A percentile compares a stretch with the other conserved stretches of the same genome.
Evolutionary conservation across 306 rosid species (phyloP).

Genomic region (Quercus ilex): DNA sequence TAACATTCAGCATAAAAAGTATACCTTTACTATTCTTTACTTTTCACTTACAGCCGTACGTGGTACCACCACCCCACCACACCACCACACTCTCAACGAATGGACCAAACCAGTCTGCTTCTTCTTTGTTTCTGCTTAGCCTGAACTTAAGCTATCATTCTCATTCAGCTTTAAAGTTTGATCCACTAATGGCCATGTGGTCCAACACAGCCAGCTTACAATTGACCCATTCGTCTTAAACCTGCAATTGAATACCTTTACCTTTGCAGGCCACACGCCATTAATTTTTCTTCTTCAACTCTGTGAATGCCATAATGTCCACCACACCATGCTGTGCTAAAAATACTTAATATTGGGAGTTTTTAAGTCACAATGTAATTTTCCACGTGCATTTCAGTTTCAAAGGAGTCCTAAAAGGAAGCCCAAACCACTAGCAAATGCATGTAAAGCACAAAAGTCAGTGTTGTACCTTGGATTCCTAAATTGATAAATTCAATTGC

Average conservation of each 20-base stretch:
- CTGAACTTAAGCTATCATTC: neutral
- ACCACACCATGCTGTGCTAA: neutral
- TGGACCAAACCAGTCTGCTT: constrained; percentile 10
- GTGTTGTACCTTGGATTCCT: no score
- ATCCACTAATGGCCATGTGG: constrained; percentile 15
- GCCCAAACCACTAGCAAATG: neutral
- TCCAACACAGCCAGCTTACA: neutral
- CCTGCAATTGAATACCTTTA: no score
- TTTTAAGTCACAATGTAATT: no score
- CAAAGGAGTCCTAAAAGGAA: neutral
- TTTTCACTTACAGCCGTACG: neutral
- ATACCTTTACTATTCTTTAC: neutral
- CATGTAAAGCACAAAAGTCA: neutral
- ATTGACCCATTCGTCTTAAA: neutral
- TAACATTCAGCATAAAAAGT: neutral
- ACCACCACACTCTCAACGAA: neutral
- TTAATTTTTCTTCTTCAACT: no score
- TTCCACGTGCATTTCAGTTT: no score
- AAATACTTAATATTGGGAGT: no score
- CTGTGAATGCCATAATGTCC: no score
- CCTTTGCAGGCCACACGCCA: no score
- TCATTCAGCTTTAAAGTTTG: neutral
- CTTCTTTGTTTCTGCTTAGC: neutral
- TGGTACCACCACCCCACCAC: neutral
- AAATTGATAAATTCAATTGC: no score